phyloP scores from a whole-genome alignment of 106 monocot genomes.

The Gastrodia elata region DNA sequence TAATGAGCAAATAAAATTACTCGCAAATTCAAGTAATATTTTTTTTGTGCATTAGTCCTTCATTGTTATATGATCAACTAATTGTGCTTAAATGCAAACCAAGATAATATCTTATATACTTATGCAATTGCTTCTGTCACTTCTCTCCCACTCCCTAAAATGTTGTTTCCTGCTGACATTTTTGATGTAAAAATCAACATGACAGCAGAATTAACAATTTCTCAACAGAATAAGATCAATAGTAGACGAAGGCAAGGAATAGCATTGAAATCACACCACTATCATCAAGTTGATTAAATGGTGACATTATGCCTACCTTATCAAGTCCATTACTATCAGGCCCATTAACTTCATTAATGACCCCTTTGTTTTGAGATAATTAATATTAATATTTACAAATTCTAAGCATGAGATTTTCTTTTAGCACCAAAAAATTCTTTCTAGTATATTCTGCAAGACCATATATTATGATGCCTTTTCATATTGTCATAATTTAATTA shows the following conservation, averaged over 20 bases:
- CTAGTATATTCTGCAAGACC: too few species aligned
- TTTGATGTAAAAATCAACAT: background rate
- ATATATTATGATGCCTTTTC: too few species aligned
- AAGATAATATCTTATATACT: background rate
- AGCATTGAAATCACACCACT: background rate
- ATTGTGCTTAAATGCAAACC: background rate
- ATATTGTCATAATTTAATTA: too few species aligned
- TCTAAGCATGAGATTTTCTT: too few species aligned
- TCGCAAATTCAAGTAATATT: background rate
- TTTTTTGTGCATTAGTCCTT: background rate
- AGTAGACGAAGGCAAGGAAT: background rate
- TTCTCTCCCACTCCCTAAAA: background rate
- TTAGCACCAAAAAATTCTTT: too few species aligned
- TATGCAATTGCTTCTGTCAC: background rate
- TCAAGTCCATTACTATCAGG: too few species aligned
- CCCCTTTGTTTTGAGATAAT: too few species aligned
- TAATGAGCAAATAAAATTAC: background rate
- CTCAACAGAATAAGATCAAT: background rate
- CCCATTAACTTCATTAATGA: too few species aligned
- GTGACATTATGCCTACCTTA: too few species aligned
- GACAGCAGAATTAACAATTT: background rate
- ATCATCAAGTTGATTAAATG: too few species aligned
- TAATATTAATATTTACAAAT: too few species aligned
- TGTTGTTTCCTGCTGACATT: background rate
- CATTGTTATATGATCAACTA: background rate